Base-by-base conservation (phyloP, 352 stramenopile genomes). In the Pseudoperonospora humuli region DNA sequence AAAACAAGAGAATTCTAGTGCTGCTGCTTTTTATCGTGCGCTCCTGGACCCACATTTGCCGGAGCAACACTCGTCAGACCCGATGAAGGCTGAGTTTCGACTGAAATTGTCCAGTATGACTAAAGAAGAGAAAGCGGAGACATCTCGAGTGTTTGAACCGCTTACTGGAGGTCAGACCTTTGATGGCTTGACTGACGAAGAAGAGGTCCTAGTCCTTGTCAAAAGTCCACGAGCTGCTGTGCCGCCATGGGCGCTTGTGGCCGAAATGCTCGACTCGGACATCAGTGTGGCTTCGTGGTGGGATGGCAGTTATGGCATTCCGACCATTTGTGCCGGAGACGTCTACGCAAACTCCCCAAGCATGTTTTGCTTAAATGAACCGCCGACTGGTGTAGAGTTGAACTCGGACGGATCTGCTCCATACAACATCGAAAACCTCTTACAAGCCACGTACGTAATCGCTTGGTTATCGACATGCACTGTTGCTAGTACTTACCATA, bases 251-350 rank as follows among this genome's bases (percentile, higher is more conserved):
- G 54, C 64, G 5, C 39, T 91, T n/a, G 53, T 84, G 10, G 62
- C 75, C 1, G 63, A 76, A 3, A 46, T 60, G 26, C 45, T 88
- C 4, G 54, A 57, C 19, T 74, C 67, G 1, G 78, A 91, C 40
- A 29, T 91, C 29, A 91, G 78, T 43, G 75, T 88, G 18, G 78
- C 78, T 10, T 80, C 71, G 19, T 91, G 78, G 78, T 88, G 75
- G 78, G 78, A 91, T 39, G 68, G 69, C 5, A 70, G 60, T 38
- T 86, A 68, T 21, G 78, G 78, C 1, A 85, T 82, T 23, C 75
- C 78, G 1, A 86, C 61, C 27, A 76, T 91, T 29, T 91, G 78
- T 32, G 78, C 73, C 3, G 76, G 75, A 7, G 78, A 91, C 27
- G 49, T 70, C 6, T 91, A 69, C 24, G 58, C 37, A 7, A 48